Base-by-base conservation (phyloP, 192 early-diverging fungal genomes). In the Backusella circina region DNA sequence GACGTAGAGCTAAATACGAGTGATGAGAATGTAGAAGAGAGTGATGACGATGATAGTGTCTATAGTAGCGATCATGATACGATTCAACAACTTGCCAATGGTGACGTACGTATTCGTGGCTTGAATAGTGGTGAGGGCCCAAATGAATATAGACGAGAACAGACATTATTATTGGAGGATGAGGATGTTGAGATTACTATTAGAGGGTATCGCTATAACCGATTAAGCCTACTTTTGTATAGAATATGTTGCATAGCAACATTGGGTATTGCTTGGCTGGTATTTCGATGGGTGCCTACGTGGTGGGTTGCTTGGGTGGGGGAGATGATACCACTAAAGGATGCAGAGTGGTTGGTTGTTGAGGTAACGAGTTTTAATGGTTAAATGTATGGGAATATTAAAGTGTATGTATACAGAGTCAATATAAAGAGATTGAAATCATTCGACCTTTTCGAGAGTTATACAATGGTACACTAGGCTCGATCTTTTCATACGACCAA, bases 221-320 rank as follows among this genome's bases (percentile, higher is more conserved):
- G 72, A 35, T 37, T 80, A 2, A 84, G 83, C 0, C 70, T 88
- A 8, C 85, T 89, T 57, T 36, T 92, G 6, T 97, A 94, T 80
- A 80, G 88, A 67, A 9, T 92, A 6, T 39, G 91, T 4, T 93
- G 89, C 26, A 15, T 94, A 36, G 72, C 92, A 54, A 88, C 95
- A 3, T 76, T 85, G 3, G 97, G 97, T 5, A 76, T 91, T 9
- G 75, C 92, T 1, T 95, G 90, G 68, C 82, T 98, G 18, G 57
- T 96, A 12, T 92, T 89, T 64, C 91, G 95, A 35, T 98, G 98
- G 97, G 78, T 98, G 39, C 94, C 95, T 67, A 78, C 77, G 23
- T 86, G 91, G 84, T 92, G 90, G 78, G 86, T 97, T 35, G 73
- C 76, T 65, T 89, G 93, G 86, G 91, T 92, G 0, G 92, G 92